Base-by-base conservation (phyloP, 2,329 filamentous ascomycete genomes). In the Hawksworthiomyces lignivorus region DNA sequence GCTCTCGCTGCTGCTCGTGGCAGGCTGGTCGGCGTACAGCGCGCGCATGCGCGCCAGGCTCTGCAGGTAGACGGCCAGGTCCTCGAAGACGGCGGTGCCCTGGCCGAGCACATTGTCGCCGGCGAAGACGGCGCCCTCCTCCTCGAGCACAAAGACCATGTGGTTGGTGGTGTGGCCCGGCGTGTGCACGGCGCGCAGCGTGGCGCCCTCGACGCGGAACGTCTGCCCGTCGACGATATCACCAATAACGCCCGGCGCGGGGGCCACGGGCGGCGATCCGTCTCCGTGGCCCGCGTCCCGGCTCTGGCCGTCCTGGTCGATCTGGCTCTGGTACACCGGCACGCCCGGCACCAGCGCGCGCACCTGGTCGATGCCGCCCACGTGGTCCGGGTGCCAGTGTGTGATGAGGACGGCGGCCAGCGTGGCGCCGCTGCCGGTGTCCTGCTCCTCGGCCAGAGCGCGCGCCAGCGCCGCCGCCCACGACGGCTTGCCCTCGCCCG, bases 331-430 rank as follows among this genome's bases (percentile, higher is more conserved):
- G 62, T 75, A 73, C n/a, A 85, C 62, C 18, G 66, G 67, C 7
- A 74, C 78, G 15, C 70, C 57, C 0, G 85, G 82, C n/a, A 71
- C 84, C 19, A 82, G 57, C 12, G 64, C 61, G 15, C 43, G 45
- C 28, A 80, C 65, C 1, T 96, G 67, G 53, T 94, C 80, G 19
- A 96, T 74, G 7, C 92, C 92, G 19, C 80, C 77, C 7, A 81
- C 73, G 57, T 98, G 92, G 56, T 98, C 92, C 31, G 68, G 75
- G 57, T 98, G 92, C 87, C 89, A 94, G 61, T 98, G 92, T 0
- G 89, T 94, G 36, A 98, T 69, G 18, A 98, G 69, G 0, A 81
- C 80, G 15, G 71, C 67, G n/a, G 77, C 69, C 19, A 97, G 68
- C 0, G 69, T 74, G n/a, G n/a, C n/a, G n/a, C n/a, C n/a, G n/a